A percentile compares a stretch with the other conserved stretches of the same genome.
These are phyloP conservation scores for Fragilaria crotonensis DNA, from an alignment of 108 stramenopile genomes.

Conservation along the genomic window DNA sequence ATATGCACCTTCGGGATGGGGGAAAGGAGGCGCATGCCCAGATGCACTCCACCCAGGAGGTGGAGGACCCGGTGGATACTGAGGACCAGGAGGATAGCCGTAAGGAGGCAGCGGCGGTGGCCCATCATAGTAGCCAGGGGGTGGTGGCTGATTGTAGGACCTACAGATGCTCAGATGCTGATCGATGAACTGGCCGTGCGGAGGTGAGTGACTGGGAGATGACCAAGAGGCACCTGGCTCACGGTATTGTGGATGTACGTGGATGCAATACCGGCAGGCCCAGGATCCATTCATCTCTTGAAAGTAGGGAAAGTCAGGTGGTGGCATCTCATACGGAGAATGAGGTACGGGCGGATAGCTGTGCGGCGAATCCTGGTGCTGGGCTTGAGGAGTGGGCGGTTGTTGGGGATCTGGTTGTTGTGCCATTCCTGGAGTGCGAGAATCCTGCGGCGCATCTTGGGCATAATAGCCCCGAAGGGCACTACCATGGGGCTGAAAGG, in stretches of 20 bases:
- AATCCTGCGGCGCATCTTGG: neutral
- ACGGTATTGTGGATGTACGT: slow-evolving; percentile 33
- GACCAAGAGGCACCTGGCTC: slow-evolving; percentile 40
- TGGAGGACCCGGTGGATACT: slow-evolving; percentile 3
- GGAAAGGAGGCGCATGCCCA: neutral
- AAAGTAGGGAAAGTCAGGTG: slow-evolving; percentile 35
- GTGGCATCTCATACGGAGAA: neutral
- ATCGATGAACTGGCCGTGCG: slow-evolving; percentile 43
- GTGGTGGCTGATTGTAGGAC: slow-evolving; percentile 26
- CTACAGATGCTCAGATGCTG: slow-evolving; percentile 46
- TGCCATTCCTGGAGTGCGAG: neutral
- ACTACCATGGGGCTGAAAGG: neutral
- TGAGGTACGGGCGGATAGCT: neutral
- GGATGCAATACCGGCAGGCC: slow-evolving; percentile 44
- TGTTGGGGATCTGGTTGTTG: neutral
- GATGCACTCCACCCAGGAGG: slow-evolving; percentile 7
- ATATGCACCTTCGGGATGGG: slow-evolving; percentile 3
- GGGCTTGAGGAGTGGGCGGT: neutral
- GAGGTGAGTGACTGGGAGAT: slow-evolving; percentile 24
- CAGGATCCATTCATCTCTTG: slow-evolving; percentile 33
- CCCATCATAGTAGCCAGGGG: slow-evolving; percentile 1
- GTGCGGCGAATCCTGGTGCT: neutral
- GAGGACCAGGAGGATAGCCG: slow-evolving; percentile 3
- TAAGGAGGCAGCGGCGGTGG: slow-evolving; percentile 6
- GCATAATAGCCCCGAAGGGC: neutral